These are phyloP conservation scores for Diaporthe helianthi DNA, from an alignment of 2,329 filamentous ascomycete species.

Conservation along the genomic window DNA sequence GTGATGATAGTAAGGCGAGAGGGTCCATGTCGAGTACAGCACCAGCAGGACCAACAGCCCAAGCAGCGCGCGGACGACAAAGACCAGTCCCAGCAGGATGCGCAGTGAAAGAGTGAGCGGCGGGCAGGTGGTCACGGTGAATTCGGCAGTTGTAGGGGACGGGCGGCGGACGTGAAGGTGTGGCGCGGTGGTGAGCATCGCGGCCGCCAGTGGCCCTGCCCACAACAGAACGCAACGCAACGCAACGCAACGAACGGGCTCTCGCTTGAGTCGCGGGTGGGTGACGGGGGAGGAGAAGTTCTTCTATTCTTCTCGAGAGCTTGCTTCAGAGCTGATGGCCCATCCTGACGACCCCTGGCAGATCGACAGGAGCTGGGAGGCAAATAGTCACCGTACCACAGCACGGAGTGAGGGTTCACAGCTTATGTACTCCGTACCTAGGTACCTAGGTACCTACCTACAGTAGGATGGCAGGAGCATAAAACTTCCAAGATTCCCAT, in stretches of 20 bases:
- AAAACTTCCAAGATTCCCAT: background rate
- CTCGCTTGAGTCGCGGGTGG: too few relatives aligned
- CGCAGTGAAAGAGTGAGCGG: constrained; percentile 56
- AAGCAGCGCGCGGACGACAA: constrained; percentile 52
- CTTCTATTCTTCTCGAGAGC: constrained; percentile 19
- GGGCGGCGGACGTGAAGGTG: constrained; percentile 70
- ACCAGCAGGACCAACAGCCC: constrained; percentile 53
- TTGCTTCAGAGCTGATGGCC: constrained; percentile 27
- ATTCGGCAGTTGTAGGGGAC: constrained; percentile 89
- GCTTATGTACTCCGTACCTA: background rate
- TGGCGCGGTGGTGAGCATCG: constrained; percentile 68
- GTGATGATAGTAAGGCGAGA: constrained; percentile 41
- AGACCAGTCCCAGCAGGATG: constrained; percentile 52
- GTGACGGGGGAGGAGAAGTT: too few relatives aligned
- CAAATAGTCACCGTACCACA: too few relatives aligned
- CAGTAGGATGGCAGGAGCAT: too few relatives aligned
- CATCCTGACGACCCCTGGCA: constrained; percentile 26
- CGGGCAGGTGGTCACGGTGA: constrained; percentile 85
- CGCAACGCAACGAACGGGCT: constrained; percentile 1
- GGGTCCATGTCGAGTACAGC: constrained; percentile 57
- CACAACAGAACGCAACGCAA: too few relatives aligned
- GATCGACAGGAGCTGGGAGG: constrained; percentile 21
- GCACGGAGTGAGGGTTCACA: too few relatives aligned
- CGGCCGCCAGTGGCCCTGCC: constrained; percentile 29
- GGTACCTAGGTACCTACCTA: too few relatives aligned